Evolutionary conservation across 768 basidiomycete genomes (phyloP).

Genomic region (Termitomyces sp.): DNA sequence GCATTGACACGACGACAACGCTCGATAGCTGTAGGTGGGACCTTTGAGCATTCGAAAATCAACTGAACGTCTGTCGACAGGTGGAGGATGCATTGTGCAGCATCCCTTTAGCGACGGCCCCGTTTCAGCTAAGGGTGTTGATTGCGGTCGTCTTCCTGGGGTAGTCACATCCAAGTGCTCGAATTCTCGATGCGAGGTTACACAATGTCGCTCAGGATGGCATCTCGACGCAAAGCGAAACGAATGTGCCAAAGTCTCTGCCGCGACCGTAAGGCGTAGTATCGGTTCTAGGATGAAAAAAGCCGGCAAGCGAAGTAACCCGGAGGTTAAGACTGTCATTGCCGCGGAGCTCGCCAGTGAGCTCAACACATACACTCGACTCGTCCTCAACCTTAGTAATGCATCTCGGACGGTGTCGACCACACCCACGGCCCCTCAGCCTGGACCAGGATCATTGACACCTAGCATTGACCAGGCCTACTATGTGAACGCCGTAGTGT

Average conservation of each 20-base stretch:
- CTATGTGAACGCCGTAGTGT: slow-evolving; percentile 18
- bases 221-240: slow-evolving; percentile 15
- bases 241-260: slow-evolving; percentile 17
- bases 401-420: slow-evolving; percentile 1
- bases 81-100: slow-evolving; percentile 37
- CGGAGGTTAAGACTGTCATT: slow-evolving; percentile 6
- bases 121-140: slow-evolving; percentile 16
- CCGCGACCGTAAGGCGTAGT: slow-evolving; percentile 4
- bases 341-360: slow-evolving; percentile 15
- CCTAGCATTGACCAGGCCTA: slow-evolving; percentile 10
- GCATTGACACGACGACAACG: slow-evolving; percentile 29
- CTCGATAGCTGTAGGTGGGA: slow-evolving; percentile 37
- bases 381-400: slow-evolving; percentile 17
- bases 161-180: slow-evolving; percentile 20
- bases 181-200: slow-evolving; percentile 23
- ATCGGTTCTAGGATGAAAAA: slow-evolving; percentile 17
- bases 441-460: slow-evolving; percentile 1
- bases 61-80: slow-evolving; percentile 15
- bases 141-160: slow-evolving; percentile 28
- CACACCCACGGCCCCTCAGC: neutral
- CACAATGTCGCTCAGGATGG: slow-evolving; percentile 26
- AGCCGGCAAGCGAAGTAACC: slow-evolving; percentile 5
- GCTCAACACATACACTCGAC: slow-evolving; percentile 16
- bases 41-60: neutral
- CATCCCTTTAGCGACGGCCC: slow-evolving; percentile 28